Percentiles rank a stretch among this genome's conserved stretches.
Evolutionary conservation across 495 filamentous ascomycete species (phyloP).

Genomic region (Penicillium cinerascens): DNA sequence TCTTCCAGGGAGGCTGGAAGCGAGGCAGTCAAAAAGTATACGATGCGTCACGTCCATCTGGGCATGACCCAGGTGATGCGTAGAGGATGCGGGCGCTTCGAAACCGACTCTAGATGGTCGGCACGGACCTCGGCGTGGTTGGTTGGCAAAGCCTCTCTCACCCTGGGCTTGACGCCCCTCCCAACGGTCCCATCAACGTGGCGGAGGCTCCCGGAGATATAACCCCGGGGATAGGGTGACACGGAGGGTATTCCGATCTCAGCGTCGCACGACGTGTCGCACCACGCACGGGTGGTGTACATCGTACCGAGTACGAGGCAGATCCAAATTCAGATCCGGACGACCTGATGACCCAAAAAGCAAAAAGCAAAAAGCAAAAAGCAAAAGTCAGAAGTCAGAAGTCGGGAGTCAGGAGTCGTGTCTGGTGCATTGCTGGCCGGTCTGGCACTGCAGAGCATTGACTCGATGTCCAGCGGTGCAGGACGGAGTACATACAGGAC

Average conservation of each 20-base stretch:
- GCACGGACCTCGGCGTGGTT: not conserved
- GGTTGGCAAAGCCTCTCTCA: not conserved
- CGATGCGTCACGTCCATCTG: slow-evolving; percentile 3
- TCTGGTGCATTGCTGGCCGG: not conserved
- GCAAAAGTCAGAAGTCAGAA: too few relatives aligned
- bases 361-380: too few relatives aligned
- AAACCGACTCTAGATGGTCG: not conserved
- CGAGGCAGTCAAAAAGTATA: not conserved
- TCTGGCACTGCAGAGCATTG: not conserved
- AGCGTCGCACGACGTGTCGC: slow-evolving; percentile 19
- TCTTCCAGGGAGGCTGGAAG: not conserved
- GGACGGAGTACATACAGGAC: not conserved
- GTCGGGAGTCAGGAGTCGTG: too few relatives aligned
- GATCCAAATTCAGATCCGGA: slow-evolving; percentile 27
- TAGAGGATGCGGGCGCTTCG: slow-evolving; percentile 9
- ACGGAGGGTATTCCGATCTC: slow-evolving; percentile 13
- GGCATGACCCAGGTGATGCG: slow-evolving; percentile 8
- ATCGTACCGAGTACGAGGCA: not conserved
- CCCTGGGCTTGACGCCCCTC: slow-evolving; percentile 1
- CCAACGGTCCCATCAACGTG: slow-evolving; percentile 18
- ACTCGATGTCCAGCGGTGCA: not conserved
- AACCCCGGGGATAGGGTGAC: not conserved
- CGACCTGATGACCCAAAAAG: slow-evolving; percentile 19
- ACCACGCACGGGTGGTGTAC: slow-evolving; percentile 8
- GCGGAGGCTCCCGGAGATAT: slow-evolving; percentile 11